These are phyloP conservation scores for Pythium grandisporangium DNA, from an alignment of 352 stramenopile species.

Conservation along the genomic window DNA sequence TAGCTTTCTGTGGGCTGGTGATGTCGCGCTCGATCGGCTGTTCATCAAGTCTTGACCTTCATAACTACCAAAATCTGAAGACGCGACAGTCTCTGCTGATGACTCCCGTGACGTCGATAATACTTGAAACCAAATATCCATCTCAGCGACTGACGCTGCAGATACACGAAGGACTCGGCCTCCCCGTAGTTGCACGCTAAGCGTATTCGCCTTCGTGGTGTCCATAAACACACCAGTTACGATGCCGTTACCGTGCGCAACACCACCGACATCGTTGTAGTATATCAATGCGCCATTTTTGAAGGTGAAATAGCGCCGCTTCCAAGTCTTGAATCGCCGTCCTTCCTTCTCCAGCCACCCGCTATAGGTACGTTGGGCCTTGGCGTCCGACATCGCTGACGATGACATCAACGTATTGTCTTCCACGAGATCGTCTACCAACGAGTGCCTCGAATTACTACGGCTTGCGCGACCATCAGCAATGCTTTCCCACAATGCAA, in stretches of 20 bases:
- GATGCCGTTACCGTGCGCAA: slow-evolving; percentile 47
- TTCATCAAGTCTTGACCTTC: not conserved
- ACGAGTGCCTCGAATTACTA: not conserved
- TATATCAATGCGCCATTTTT: slow-evolving; percentile 67
- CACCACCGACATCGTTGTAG: slow-evolving; percentile 48
- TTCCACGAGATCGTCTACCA: not conserved
- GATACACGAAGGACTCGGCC: slow-evolving; percentile 26
- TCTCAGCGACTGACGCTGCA: slow-evolving; percentile 20
- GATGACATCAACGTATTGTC: not conserved
- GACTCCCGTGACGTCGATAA: slow-evolving; percentile 10
- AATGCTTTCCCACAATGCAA: slow-evolving; percentile 23
- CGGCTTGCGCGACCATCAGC: slow-evolving; percentile 7
- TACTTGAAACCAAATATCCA: slow-evolving; percentile 33
- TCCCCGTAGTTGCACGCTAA: slow-evolving; percentile 29
- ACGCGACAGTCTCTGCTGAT: not conserved
- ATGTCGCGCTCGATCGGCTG: not conserved
- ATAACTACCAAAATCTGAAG: not conserved
- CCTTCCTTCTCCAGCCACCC: slow-evolving; percentile 77
- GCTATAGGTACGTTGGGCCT: slow-evolving; percentile 19
- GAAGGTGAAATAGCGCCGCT: slow-evolving; percentile 61
- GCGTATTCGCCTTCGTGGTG: slow-evolving; percentile 32
- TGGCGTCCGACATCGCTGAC: slow-evolving; percentile 1
- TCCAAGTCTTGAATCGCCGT: slow-evolving; percentile 71
- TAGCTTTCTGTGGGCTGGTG: too few relatives aligned
- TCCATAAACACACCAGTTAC: slow-evolving; percentile 35